Evolutionary conservation across 140 eudicot genomes (phyloP).

Genomic region (Flaveria floridana): DNA sequence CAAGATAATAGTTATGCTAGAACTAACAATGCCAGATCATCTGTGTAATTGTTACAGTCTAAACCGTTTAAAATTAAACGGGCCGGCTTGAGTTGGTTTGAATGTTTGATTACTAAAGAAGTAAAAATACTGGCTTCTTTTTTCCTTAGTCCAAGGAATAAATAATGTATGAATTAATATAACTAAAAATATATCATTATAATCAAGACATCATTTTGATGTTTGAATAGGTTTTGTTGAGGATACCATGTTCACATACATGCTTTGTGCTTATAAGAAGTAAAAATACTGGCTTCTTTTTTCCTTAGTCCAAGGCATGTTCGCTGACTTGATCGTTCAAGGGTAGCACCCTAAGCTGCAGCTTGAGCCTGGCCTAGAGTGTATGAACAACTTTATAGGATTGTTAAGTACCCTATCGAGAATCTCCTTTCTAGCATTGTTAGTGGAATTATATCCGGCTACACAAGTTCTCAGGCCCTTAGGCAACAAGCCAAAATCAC

Average conservation of each 20-base stretch:
- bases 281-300: too few species aligned
- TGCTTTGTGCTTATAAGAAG: too few species aligned
- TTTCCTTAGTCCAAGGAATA: too few species aligned
- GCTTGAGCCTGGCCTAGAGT: too few species aligned
- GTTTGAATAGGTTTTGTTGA: too few species aligned
- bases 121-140: neutral
- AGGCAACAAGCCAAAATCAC: too few species aligned
- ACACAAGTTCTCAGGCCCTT: too few species aligned
- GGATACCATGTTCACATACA: too few species aligned
- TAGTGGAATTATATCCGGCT: too few species aligned
- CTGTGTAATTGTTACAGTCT: neutral
- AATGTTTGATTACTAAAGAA: neutral
- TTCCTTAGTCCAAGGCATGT: neutral
- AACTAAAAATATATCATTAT: too few species aligned
- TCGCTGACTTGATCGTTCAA: neutral
- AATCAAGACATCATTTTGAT: too few species aligned
- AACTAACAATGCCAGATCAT: neutral
- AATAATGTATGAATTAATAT: too few species aligned
- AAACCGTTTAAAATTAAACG: neutral
- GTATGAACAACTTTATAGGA: neutral
- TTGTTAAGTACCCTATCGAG: neutral
- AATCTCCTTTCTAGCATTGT: neutral
- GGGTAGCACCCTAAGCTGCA: neutral
- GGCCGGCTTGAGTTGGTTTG: neutral
- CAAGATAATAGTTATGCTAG: neutral